Conservation (phyloP, 2,329 filamentous ascomycete species). For the Xylariaceae sp. region DNA sequence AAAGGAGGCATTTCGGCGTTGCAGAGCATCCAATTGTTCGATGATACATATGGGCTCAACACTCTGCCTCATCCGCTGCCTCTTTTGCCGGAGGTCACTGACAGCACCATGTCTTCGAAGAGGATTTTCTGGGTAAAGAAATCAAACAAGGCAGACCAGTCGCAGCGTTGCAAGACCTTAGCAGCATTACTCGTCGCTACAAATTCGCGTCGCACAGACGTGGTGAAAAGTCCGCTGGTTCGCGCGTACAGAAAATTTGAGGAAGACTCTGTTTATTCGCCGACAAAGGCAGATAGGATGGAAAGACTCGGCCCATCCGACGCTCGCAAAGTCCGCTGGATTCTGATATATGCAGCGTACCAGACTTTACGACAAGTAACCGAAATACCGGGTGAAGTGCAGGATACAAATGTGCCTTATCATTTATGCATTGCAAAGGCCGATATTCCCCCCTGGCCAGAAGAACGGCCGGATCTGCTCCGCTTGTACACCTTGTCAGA, state of each 20-base stretch:
- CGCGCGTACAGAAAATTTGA: constrained; percentile 70
- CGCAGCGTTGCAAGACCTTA: constrained; percentile 49
- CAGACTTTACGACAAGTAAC: constrained; percentile 69
- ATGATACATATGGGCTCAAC: constrained; percentile 56
- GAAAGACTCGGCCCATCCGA: constrained; percentile 62
- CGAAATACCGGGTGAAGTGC: constrained; percentile 59
- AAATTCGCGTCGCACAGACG: constrained; percentile 39
- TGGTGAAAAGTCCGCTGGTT: constrained; percentile 57
- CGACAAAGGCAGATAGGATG: constrained; percentile 52
- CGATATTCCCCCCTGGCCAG: constrained; percentile 47
- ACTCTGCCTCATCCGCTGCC: constrained; percentile 66
- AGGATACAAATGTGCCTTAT: constrained; percentile 58
- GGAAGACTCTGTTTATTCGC: constrained; percentile 49
- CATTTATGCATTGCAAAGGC: constrained; percentile 45
- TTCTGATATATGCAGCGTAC: constrained; percentile 69
- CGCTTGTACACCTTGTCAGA: constrained; percentile 32
- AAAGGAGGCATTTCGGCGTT: constrained; percentile 68
- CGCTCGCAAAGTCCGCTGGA: constrained; percentile 75
- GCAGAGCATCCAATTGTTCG: constrained; percentile 66
- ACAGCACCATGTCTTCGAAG: constrained; percentile 19
- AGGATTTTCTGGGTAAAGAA: constrained; percentile 42
- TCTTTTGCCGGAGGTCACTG: constrained; percentile 53
- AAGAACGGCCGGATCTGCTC: constrained; percentile 27
- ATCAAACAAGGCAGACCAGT: constrained; percentile 43
- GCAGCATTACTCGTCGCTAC: constrained; percentile 52